Conservation (phyloP, 2,329 filamentous ascomycete species). For the Penicillium sp. region DNA sequence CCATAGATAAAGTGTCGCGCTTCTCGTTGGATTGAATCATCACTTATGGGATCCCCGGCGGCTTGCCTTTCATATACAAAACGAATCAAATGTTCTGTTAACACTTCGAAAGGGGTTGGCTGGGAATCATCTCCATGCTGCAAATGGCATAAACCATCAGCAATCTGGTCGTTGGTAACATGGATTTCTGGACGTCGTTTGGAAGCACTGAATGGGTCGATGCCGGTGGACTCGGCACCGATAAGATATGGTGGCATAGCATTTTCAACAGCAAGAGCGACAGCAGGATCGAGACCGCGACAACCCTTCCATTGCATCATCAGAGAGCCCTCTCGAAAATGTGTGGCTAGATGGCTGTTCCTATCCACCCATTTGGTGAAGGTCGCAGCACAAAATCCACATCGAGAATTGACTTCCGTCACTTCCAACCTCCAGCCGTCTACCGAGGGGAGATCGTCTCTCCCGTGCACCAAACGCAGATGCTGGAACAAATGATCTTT, state of each 20-base stretch:
- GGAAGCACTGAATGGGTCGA: constrained; percentile 27
- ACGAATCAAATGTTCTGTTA: background rate
- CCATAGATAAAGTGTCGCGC: constrained; percentile 28
- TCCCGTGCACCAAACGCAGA: constrained; percentile 57
- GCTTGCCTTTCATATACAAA: background rate
- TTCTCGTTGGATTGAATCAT: background rate
- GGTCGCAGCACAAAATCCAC: background rate
- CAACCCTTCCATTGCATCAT: constrained; percentile 40
- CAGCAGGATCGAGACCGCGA: constrained; percentile 30
- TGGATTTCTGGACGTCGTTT: constrained; percentile 26
- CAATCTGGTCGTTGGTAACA: background rate
- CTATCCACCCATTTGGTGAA: constrained; percentile 12
- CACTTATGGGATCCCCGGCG: background rate
- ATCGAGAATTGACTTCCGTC: background rate
- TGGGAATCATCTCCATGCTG: background rate
- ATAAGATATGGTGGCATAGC: constrained; percentile 41
- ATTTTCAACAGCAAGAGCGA: constrained; percentile 39
- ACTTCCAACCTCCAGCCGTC: background rate
- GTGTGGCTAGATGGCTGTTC: constrained; percentile 39
- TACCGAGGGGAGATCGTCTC: constrained; percentile 34
- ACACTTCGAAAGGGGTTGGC: background rate
- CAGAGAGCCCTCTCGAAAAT: constrained; percentile 36
- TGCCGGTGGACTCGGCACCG: constrained; percentile 27
- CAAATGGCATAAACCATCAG: background rate
- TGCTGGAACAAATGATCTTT: constrained; percentile 62